Base-by-base conservation (phyloP, 2,329 filamentous ascomycete genomes). In the Zasmidium cellare region DNA sequence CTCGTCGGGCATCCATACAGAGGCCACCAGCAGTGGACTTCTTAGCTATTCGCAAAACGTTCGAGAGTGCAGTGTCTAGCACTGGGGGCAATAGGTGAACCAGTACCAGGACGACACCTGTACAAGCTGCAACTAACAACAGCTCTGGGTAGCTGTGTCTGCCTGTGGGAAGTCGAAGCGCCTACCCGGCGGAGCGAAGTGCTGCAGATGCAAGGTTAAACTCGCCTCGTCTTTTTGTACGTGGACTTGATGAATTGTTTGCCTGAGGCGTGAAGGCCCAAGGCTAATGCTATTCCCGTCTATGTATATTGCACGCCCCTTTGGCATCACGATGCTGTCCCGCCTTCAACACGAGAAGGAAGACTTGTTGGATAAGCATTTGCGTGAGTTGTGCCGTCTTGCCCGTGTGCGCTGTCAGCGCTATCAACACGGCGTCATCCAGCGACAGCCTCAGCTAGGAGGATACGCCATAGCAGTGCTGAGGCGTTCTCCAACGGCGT, bases 241-340 rank as follows among this genome's bases (percentile, higher is more conserved):
- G 25, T 28, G 25, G 11, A 28, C 6, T 5, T 6, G 22, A 16
- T 24, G 11, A 35, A 52, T 25, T 46, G 41, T 22, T 35, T 57
- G 55, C 55, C 55, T 53, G 44, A 57, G 49, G 55, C 55, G 50
- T 49, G 19, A 49, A 51, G 47, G 35, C 53, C 53, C 31, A 46
- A 56, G 28, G 53, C 53, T 56, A 51, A 44, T 51, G 53, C 53
- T 50, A 51, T 51, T 45, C 23, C 11, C 47, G 9, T 28, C 22
- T 28, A 3, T 41, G 28, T 16, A 41, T 41, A 41, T 22, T 18
- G 45, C 45, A 47, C 19, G 9, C 7, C 19, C 3, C 14, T 25
- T 18, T 28, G 23, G 23, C 50, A 52, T 24, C 50, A 38, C 51
- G 22, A 24, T 23, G 19, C 23, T 24, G 16, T 20, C 38, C 25